These are phyloP conservation scores for Scheffersomyces illinoinensis DNA, from an alignment of 1,139 yeast species.

Conservation along the genomic window DNA sequence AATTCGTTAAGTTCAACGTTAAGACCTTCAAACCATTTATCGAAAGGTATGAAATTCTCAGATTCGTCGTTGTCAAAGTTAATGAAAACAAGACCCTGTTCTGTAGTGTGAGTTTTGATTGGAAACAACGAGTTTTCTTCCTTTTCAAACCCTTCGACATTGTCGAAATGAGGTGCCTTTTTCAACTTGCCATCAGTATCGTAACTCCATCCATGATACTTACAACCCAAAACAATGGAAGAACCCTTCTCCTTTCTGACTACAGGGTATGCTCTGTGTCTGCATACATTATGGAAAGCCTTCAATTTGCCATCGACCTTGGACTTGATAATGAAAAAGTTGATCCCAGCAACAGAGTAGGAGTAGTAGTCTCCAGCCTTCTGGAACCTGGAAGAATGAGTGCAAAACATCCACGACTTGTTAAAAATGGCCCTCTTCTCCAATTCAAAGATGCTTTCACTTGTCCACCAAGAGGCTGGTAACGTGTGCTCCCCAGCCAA, in stretches of 20 bases:
- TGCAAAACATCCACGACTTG: conserved; percentile 56
- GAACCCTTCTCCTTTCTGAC: conserved; percentile 60
- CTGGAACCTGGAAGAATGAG: conserved; percentile 49
- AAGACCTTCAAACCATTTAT: conserved; percentile 53
- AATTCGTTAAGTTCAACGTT: conserved; percentile 53
- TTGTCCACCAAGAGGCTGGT: conserved; percentile 69
- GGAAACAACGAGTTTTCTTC: conserved; percentile 56
- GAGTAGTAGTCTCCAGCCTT: conserved; percentile 60
- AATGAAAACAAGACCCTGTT: conserved; percentile 57
- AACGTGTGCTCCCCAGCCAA: conserved; percentile 56
- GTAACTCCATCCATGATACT: conserved; percentile 68
- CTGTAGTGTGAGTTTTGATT: conserved; percentile 54
- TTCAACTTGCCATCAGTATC: conserved; percentile 57
- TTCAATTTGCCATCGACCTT: conserved; percentile 49
- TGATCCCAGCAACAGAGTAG: conserved; percentile 52
- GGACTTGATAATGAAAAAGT: conserved; percentile 56
- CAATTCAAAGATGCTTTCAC: conserved; percentile 55
- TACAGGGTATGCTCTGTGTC: conserved; percentile 65
- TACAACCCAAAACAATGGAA: conserved; percentile 56
- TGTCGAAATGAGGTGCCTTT: conserved; percentile 62
- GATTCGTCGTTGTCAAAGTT: conserved; percentile 44
- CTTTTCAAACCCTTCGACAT: conserved; percentile 58
- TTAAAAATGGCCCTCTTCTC: conserved; percentile 59
- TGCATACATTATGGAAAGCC: conserved; percentile 65
- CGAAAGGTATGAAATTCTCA: conserved; percentile 43